These are phyloP conservation scores for Mycena sanguinolenta DNA, from an alignment of 768 basidiomycete species.

Conservation along the genomic window DNA sequence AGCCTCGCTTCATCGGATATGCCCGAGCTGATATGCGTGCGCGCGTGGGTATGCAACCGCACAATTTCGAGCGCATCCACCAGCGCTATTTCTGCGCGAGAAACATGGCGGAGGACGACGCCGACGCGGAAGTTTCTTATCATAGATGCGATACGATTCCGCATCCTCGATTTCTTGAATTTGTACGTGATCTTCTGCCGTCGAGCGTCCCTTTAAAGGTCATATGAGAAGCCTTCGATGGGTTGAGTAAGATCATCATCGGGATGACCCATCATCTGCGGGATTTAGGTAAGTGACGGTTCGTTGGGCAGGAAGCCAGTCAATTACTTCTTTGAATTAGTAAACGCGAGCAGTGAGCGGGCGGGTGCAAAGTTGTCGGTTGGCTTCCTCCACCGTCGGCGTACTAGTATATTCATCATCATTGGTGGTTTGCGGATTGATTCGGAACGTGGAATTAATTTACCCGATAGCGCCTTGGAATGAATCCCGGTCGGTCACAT, in stretches of 20 bases:
- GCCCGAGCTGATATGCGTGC: neutral
- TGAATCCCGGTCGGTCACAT: neutral
- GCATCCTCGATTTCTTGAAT: slow-evolving; percentile 15
- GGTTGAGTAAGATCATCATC: slow-evolving; percentile 51
- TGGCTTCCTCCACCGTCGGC: slow-evolving; percentile 56
- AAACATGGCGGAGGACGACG: neutral
- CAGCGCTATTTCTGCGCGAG: neutral
- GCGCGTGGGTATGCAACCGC: slow-evolving; percentile 5
- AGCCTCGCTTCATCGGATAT: slow-evolving; percentile 11
- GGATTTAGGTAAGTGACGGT: neutral
- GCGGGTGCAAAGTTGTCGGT: slow-evolving; percentile 56
- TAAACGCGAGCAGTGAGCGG: no score
- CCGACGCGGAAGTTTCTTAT: neutral
- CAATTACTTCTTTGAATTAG: slow-evolving; percentile 60
- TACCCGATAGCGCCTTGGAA: slow-evolving; percentile 44
- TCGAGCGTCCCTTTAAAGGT: slow-evolving; percentile 56
- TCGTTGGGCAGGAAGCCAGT: neutral
- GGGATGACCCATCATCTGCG: slow-evolving; percentile 63
- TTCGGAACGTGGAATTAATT: slow-evolving; percentile 4
- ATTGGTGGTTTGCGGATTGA: neutral
- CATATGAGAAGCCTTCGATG: slow-evolving; percentile 56
- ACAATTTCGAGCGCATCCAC: slow-evolving; percentile 9
- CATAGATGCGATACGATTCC: neutral
- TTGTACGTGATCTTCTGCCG: slow-evolving; percentile 10
- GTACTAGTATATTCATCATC: slow-evolving; percentile 44